Evolutionary conservation across 768 basidiomycete species (phyloP), one percentile per base, ranked within the genome.

Genomic region (Termitomyces sp.): DNA sequence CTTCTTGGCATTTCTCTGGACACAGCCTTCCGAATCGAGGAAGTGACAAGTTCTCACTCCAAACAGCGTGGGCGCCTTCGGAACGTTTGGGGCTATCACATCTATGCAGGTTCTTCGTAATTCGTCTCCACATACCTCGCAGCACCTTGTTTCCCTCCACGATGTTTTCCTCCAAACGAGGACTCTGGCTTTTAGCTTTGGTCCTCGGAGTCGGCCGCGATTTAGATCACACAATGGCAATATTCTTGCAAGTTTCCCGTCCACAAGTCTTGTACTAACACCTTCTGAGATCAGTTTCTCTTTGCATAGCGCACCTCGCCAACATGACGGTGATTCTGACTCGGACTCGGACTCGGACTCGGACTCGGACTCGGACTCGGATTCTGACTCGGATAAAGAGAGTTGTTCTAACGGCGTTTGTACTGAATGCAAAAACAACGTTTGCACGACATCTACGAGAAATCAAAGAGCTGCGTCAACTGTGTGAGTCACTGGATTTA

Each of bases 371-470:
- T 51, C 51, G 3, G 51, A 51, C 6, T 51, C 51, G 18, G 60
- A 57, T 22, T 56, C 50, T 18, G 36, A 37, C 22, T 51, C 50
- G 15, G 62, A 62, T 7, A 61, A 49, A 26, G 52, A 59, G 44
- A 62, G 51, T 4, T 65, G 66, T 45, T 24, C 49, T 13, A 61
- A 58, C 7, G 47, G 56, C 5, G 57, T 65, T 37, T 65, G 64
- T 45, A 55, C 46, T 15, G 18, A 50, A 36, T 56, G 59, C 37
- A 26, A 20, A 12, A 15, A 29, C 36, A 28, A 52, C 0, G 37
- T 29, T n/a, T 52, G 51, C 41, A 52, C 51, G 28, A 52, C 51
- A 4, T 39, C 12, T 6, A 51, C 51, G 18, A 41, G 37, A 52
- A 36, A 16, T 6, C 10, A 10, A 10, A 51, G 37, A 26, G 16